Percentiles rank a stretch among this genome's conserved stretches.
Conservation (phyloP, 768 basidiomycete genomes). For the Suillus subaureus region DNA sequence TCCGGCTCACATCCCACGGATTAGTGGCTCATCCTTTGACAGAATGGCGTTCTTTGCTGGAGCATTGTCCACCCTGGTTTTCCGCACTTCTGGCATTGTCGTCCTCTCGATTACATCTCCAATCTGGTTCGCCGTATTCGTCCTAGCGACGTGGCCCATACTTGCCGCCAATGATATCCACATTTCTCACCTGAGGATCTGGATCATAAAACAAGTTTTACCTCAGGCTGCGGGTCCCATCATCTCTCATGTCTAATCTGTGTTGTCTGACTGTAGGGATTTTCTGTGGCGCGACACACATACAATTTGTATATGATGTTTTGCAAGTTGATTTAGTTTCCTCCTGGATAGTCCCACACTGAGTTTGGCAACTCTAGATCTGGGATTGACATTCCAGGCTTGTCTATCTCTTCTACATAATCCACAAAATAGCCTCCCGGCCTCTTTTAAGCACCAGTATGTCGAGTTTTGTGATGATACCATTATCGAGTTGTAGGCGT, state of each 20-base stretch:
- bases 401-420: not conserved
- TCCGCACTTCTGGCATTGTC: not conserved
- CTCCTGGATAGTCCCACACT: not conserved
- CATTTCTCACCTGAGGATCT: not conserved
- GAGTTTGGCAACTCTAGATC: not conserved
- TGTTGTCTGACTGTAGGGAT: not conserved
- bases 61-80: conserved; percentile 8
- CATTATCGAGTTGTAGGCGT: not conserved
- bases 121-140: conserved; percentile 1
- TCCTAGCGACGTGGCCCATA: conserved; percentile 10
- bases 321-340: not conserved
- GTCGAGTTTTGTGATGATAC: not conserved
- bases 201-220: not conserved
- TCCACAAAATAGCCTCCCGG: not conserved
- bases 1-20: not conserved
- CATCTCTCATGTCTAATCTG: not conserved
- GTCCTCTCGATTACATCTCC: conserved; percentile 1
- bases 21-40: not conserved
- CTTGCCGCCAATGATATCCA: not conserved
- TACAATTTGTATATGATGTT: not conserved
- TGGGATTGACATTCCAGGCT: not conserved
- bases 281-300: not conserved
- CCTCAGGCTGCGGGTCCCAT: not conserved
- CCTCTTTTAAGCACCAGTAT: not conserved
- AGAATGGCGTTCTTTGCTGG: conserved; percentile 11